phyloP scores from a whole-genome alignment of 805 yeast genomes.

The Saturnispora galanensis region DNA sequence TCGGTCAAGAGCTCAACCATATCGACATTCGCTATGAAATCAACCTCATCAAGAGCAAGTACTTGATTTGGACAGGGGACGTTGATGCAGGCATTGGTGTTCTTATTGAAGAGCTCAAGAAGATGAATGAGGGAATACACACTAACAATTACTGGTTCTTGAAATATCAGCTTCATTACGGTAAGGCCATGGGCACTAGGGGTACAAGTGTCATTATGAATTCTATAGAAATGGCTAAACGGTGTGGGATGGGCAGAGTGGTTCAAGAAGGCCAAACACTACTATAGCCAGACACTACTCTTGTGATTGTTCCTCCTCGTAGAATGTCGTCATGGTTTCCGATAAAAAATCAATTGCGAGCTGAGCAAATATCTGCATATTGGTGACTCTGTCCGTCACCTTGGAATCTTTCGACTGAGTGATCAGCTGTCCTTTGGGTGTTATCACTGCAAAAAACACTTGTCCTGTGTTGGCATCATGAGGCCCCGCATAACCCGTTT shows the following conservation, averaged over 20 bases:
- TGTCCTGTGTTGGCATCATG: slow-evolving; percentile 44
- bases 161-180: slow-evolving; percentile 38
- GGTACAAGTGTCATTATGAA: slow-evolving; percentile 5
- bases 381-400: slow-evolving; percentile 42
- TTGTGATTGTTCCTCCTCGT: neutral
- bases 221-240: neutral
- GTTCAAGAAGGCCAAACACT: neutral
- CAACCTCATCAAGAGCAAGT: slow-evolving; percentile 18
- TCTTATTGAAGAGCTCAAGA: slow-evolving; percentile 16
- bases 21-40: slow-evolving; percentile 23
- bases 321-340: neutral
- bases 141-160: slow-evolving; percentile 36
- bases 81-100: slow-evolving; percentile 17
- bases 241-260: slow-evolving; percentile 2
- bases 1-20: slow-evolving; percentile 27
- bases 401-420: slow-evolving; percentile 34
- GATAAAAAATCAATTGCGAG: slow-evolving; percentile 38
- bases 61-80: slow-evolving; percentile 11
- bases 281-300: neutral
- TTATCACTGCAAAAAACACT: slow-evolving; percentile 61
- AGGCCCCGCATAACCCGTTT: slow-evolving; percentile 87
- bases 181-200: slow-evolving; percentile 24
- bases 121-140: slow-evolving; percentile 18
- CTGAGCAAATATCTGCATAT: slow-evolving; percentile 71
- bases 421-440: slow-evolving; percentile 50